Base-by-base conservation (phyloP, 1,284 basidiomycete genomes). In the Cryptococcus jaspeensis region DNA sequence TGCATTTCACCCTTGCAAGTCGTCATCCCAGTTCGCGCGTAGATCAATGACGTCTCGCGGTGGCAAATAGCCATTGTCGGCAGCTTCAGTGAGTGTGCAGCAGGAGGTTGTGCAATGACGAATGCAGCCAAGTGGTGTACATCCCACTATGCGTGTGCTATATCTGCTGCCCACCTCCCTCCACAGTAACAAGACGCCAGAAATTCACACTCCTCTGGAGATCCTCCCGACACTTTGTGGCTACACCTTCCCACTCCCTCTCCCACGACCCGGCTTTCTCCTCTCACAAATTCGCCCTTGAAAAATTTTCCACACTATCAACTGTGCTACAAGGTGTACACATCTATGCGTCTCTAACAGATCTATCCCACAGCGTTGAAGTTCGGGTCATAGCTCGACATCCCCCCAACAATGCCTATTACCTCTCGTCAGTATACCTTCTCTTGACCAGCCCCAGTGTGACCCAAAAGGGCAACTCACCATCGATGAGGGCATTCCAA, bases 401-500 rank as follows among this genome's bases (percentile, higher is more conserved):
- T 41, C 28, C 56, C 56, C 16, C 50, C 51, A 15, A 61, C 59
- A 35, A 63, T 63, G 28, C 61, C 61, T 63, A 36, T 32, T 32
- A 4, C 28, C 28, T 32, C 28, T 32, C 28, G 28, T 32, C 28
- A 32, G 28, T 9, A 32, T 32, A 9, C 28, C 28, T 38, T 18
- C 28, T 7, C 4, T 13, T 36, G 38, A 39, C 22, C 46, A 35
- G 43, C 12, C 6, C n/a, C 8, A 16, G 7, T 20, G 20, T 32
- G 18, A 35, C 37, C 42, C 28, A 22, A 1, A n/a, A 45, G 15
- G 3, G 3, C 5, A 8, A 65, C 66, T 60, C 47, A 71, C 72
- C 65, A 56, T 73, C 69, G 5, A 71, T 64, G 15, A 73, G 55
- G 6, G 59, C 64, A 50, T 72, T 65, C 72, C 72, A 73, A 46